phyloP scores from a whole-genome alignment of 73 alveolate species.

The Urostyla sp. region DNA sequence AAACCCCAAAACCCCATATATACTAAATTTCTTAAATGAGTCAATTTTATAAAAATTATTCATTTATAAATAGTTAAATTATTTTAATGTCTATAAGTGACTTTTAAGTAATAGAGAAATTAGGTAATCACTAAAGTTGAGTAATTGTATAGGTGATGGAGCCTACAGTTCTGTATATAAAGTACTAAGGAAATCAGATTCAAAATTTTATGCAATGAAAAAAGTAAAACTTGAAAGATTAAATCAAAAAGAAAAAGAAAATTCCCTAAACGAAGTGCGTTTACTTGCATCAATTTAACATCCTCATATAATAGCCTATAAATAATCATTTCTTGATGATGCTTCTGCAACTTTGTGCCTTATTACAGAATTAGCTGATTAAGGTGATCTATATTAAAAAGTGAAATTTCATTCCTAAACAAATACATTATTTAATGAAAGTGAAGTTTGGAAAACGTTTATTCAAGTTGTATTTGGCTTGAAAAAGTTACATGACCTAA shows the following conservation, averaged over 20 bases:
- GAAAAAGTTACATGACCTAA: slow-evolving; percentile 84
- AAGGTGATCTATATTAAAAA: slow-evolving; percentile 62
- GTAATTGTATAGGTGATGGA: slow-evolving; percentile 50
- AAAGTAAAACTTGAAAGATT: slow-evolving; percentile 49
- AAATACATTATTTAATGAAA: slow-evolving; percentile 65
- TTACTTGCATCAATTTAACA: slow-evolving; percentile 56
- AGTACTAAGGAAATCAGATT: slow-evolving; percentile 47
- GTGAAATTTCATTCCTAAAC: background rate
- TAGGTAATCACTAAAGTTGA: background rate
- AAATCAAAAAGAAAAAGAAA: slow-evolving; percentile 56
- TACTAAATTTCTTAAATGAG: too few relatives aligned
- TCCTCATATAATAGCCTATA: slow-evolving; percentile 47
- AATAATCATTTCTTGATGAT: slow-evolving; percentile 67
- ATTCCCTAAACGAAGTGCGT: slow-evolving; percentile 66
- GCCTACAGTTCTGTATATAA: slow-evolving; percentile 64
- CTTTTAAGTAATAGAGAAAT: slow-evolving; percentile 17
- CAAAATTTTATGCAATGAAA: slow-evolving; percentile 43
- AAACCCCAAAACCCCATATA: too few relatives aligned
- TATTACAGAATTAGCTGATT: slow-evolving; percentile 79
- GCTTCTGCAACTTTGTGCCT: slow-evolving; percentile 51
- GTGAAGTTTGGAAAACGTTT: slow-evolving; percentile 85
- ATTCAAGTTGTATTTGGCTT: slow-evolving; percentile 83
- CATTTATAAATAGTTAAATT: background rate
- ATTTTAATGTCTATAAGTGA: slow-evolving; percentile 27
- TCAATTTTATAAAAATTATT: too few relatives aligned